phyloP scores from a whole-genome alignment of 108 stramenopile species.

The Skeletonema menzelii region DNA sequence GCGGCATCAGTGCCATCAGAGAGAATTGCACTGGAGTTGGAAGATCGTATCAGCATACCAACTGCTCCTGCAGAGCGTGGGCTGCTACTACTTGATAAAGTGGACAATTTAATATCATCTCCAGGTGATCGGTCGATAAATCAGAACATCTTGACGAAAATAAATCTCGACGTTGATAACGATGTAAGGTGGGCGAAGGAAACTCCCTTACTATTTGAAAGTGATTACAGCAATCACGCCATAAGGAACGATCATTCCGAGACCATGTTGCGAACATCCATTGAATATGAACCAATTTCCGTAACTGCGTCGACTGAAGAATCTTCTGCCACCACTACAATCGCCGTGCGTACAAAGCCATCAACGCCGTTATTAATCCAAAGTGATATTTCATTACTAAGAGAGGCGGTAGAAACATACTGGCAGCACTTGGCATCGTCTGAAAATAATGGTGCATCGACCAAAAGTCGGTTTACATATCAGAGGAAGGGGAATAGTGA shows the following conservation, averaged over 20 bases:
- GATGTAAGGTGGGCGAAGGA: slow-evolving; percentile 26
- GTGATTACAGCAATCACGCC: neutral
- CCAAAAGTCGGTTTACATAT: slow-evolving; percentile 56
- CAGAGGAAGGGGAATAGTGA: slow-evolving; percentile 56
- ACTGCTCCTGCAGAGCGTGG: neutral
- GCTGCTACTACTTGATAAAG: neutral
- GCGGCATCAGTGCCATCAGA: neutral
- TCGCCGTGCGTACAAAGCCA: slow-evolving; percentile 24
- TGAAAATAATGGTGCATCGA: neutral
- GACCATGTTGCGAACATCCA: neutral
- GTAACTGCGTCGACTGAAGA: neutral
- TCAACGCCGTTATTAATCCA: slow-evolving; percentile 21
- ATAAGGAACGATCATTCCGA: neutral
- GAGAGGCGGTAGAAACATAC: neutral
- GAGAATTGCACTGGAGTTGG: neutral
- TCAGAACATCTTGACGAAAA: slow-evolving; percentile 12
- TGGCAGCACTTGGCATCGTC: neutral
- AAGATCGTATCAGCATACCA: neutral
- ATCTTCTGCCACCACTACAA: neutral
- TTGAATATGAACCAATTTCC: neutral
- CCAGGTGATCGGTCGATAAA: neutral
- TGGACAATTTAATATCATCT: neutral
- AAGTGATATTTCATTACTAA: slow-evolving; percentile 18
- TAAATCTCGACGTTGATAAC: slow-evolving; percentile 12
- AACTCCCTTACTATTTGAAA: slow-evolving; percentile 26